These are phyloP conservation scores for Diaporthe citriasiana DNA, from an alignment of 2,329 filamentous ascomycete species.

Conservation along the genomic window DNA sequence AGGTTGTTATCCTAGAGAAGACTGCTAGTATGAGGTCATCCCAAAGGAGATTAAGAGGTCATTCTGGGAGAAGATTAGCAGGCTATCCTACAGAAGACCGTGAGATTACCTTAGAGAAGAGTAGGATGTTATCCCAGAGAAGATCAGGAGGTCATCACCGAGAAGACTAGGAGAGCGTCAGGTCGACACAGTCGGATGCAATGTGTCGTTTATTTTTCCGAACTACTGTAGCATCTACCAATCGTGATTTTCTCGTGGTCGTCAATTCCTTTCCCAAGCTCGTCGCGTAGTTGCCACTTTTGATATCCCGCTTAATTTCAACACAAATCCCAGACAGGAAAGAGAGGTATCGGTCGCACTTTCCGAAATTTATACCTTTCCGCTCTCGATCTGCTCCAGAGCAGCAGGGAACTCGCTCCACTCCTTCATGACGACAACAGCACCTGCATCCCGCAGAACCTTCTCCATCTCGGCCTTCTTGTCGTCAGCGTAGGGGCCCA, in stretches of 20 bases:
- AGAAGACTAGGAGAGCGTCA: neutral
- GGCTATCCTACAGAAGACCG: neutral
- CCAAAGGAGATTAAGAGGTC: too few relatives aligned
- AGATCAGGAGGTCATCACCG: too few relatives aligned
- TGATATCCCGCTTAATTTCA: conserved; percentile 35
- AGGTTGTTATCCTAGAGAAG: too few relatives aligned
- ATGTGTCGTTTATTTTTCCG: neutral
- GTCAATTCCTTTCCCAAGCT: neutral
- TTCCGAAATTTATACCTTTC: conserved; percentile 34
- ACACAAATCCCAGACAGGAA: conserved; percentile 24
- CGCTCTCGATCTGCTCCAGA: conserved; percentile 62
- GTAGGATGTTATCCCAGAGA: too few relatives aligned
- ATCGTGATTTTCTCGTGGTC: neutral
- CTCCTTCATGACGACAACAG: conserved; percentile 71
- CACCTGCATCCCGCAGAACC: conserved; percentile 72
- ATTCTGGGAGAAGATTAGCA: too few relatives aligned
- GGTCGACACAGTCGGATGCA: neutral
- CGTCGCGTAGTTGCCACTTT: conserved; percentile 18
- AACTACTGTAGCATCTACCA: conserved; percentile 16
- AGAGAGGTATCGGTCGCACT: neutral
- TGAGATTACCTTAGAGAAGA: neutral
- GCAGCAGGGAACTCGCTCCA: conserved; percentile 69
- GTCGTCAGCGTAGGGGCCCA: conserved; percentile 78
- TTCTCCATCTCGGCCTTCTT: conserved; percentile 77
- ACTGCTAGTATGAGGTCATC: too few relatives aligned